Evolutionary conservation across 2,329 filamentous ascomycete species (phyloP).

Genomic region (Beauveria sp.): DNA sequence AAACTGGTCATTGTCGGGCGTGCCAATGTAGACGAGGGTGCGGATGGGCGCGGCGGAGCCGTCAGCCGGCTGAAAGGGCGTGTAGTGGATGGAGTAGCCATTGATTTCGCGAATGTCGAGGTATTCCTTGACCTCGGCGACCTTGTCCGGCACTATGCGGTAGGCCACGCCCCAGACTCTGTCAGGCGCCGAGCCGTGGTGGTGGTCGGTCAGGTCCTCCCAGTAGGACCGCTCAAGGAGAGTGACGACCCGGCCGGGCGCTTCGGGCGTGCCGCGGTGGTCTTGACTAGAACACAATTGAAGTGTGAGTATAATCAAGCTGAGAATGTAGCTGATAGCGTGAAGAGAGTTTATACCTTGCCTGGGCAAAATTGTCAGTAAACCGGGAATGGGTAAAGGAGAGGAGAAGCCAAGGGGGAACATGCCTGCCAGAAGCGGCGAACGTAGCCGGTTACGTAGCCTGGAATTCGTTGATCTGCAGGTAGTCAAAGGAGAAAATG

Average conservation of each 20-base stretch:
- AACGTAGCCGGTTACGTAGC: slow-evolving; percentile 90
- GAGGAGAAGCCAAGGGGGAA: slow-evolving; percentile 13
- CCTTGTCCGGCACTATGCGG: slow-evolving; percentile 64
- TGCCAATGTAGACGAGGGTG: slow-evolving; percentile 84
- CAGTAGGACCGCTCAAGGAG: slow-evolving; percentile 81
- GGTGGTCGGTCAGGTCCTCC: slow-evolving; percentile 64
- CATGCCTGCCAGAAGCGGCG: slow-evolving; percentile 96
- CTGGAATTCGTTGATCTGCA: slow-evolving; percentile 73
- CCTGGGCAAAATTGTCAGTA: slow-evolving; percentile 17
- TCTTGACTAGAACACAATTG: slow-evolving; percentile 58
- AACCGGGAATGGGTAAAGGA: neutral
- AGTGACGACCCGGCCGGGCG: slow-evolving; percentile 86
- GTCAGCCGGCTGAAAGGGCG: slow-evolving; percentile 60
- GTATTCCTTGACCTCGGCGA: slow-evolving; percentile 77
- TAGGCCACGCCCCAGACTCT: slow-evolving; percentile 90
- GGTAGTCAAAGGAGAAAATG: slow-evolving; percentile 2
- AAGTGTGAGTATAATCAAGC: neutral
- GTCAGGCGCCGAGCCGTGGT: slow-evolving; percentile 52
- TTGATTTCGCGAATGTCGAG: slow-evolving; percentile 97
- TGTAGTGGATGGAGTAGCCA: slow-evolving; percentile 90
- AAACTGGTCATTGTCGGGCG: slow-evolving; percentile 89
- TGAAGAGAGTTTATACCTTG: slow-evolving; percentile 22
- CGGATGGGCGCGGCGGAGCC: slow-evolving; percentile 32
- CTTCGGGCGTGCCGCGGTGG: slow-evolving; percentile 82
- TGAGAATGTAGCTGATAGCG: neutral